Evolutionary conservation across 2,329 filamentous ascomycete species (phyloP), one percentile per base, ranked within the genome.

Genomic region (Fusarium irregulare): DNA sequence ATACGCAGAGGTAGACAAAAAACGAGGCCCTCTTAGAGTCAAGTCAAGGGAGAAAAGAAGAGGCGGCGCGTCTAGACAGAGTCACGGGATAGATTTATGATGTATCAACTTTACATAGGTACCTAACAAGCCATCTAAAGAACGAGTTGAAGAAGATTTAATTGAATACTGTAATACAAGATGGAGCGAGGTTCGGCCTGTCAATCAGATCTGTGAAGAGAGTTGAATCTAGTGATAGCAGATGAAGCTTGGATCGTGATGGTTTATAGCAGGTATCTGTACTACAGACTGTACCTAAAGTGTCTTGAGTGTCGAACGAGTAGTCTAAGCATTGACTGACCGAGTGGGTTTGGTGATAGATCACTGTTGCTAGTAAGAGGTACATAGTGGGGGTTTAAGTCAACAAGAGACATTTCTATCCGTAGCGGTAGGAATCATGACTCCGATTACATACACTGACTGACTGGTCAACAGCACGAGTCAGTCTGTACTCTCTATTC

Each of bases 81-180:
- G 46, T 58, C 66, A 67, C 48, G 64, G 57, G 58, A 48, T 50
- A 42, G 44, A 25, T 37, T 60, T 63, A 41, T 73, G 70, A 73
- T 60, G 34, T 64, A 70, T 73, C 70, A 71, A 61, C 48, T 73
- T 62, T 47, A 13, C n/a, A 30, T 48, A 40, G 10, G 32, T 44
- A 34, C 23, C 44, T 45, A 46, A 34, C 32, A 32, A 61, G 34
- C 58, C 25, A 51, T n/a, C 21, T 32, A 27, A 23, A n/a, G 7
- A 51, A 23, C 13, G 7, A 37, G 13, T 53, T 53, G 13, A 20
- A 37, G 23, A 20, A 37, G n/a, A 7, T 12, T 37, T 7, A 21
- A 37, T 23, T 14, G 21, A 53, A 16, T 34, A 20, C 10, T 23
- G 37, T 41, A n/a, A 27, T 20, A n/a, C 34, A 28, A n/a, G 18